Conservation (phyloP, 176 grass and related monocot species). For the Oryza rufipogon region DNA sequence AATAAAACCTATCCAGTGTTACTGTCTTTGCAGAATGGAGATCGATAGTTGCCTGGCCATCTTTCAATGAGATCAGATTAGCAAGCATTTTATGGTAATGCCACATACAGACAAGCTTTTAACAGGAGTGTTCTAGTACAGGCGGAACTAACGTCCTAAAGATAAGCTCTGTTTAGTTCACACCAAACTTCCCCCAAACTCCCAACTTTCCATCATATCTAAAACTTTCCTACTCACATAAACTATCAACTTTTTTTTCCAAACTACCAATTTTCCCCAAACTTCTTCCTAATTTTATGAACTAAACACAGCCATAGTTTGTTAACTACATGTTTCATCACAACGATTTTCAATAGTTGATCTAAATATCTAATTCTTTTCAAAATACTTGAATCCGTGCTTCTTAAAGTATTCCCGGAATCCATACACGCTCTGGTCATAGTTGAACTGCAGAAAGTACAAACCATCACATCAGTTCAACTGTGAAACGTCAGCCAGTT, state of each 20-base stretch:
- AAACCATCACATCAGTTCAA: neutral
- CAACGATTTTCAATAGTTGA: neutral
- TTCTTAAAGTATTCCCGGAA: constrained; percentile 90
- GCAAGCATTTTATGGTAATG: neutral
- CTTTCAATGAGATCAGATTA: neutral
- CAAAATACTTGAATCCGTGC: constrained; percentile 60
- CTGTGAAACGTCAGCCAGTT: neutral
- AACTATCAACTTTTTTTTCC: no score
- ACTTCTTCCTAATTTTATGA: no score
- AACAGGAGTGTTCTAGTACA: neutral
- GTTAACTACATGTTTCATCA: neutral
- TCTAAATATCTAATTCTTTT: constrained; percentile 58
- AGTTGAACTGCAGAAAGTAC: constrained; percentile 69
- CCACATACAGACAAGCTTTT: neutral
- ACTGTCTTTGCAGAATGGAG: no score
- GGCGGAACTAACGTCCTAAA: neutral
- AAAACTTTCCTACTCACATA: no score
- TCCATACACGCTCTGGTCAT: constrained; percentile 77
- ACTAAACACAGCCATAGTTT: no score
- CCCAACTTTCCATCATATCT: no score
- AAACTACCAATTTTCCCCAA: no score
- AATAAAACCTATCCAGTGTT: no score
- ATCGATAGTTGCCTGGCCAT: no score
- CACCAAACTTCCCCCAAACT: no score
- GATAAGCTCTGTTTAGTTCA: no score